These are phyloP conservation scores for Salix caprea DNA, from an alignment of 345 rosid genomes.

Conservation along the genomic window DNA sequence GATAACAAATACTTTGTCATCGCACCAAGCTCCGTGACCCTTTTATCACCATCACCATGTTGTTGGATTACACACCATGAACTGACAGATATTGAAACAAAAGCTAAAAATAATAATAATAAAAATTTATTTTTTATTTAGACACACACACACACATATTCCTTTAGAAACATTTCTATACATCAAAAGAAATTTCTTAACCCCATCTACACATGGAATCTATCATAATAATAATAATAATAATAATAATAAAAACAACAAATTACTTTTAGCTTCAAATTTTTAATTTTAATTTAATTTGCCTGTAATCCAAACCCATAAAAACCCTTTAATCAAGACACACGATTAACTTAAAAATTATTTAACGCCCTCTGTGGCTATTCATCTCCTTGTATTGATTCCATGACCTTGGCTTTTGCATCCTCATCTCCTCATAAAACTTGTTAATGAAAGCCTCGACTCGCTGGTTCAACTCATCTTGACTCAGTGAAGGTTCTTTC, in stretches of 20 bases:
- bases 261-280: background rate
- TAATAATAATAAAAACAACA: background rate
- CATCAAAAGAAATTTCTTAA: background rate
- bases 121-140: too few species aligned
- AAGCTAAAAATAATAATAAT: too few species aligned
- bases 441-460: conserved; percentile 80
- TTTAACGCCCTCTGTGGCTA: conserved; percentile 18
- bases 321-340: background rate
- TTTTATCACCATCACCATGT: background rate
- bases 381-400: conserved; percentile 57
- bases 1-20: too few species aligned
- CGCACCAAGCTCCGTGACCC: too few species aligned
- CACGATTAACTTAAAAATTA: background rate
- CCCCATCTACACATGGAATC: background rate
- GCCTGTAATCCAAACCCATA: background rate
- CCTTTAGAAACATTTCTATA: too few species aligned
- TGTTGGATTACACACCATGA: background rate
- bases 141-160: too few species aligned
- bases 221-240: background rate
- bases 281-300: background rate
- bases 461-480: conserved; percentile 82
- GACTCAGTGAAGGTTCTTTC: conserved; percentile 62
- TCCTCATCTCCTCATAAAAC: conserved; percentile 80
- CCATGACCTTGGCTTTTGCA: conserved; percentile 68
- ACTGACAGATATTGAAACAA: too few species aligned